Evolutionary conservation across 1,284 basidiomycete species (phyloP), one percentile per base, ranked within the genome.

Genomic region (Ganoderma lingzhi): DNA sequence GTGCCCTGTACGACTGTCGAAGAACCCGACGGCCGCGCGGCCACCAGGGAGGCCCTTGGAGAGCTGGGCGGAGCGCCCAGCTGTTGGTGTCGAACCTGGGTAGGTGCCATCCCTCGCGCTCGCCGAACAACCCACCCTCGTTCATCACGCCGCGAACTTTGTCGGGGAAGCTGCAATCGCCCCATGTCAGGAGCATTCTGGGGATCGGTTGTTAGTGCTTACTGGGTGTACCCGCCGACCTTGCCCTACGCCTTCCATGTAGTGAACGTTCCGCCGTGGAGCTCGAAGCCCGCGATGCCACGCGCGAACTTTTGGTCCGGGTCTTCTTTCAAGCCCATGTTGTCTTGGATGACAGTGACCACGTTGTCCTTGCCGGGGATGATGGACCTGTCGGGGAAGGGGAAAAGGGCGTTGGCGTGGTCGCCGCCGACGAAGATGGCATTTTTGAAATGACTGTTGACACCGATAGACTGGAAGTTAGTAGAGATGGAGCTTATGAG

Each of bases 21-120:
- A 95, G 83, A 95, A 95, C 1, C 91, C 93, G 14, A 94, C 86
- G 2, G 93, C 92, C 0, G 92, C 86, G 15, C 76, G 71, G 10
- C 80, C 81, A 45, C 80, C 78, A 90, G 23, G 90, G 5, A 94
- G 83, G 6, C 91, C 92, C 23, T 81, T 75, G 1, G 84, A 82
- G 10, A 92, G 80, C n/a, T 87, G n/a, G n/a, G n/a, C n/a, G n/a
- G n/a, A n/a, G n/a, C 5, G 76, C 75, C 93, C 93, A 95, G 10
- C 78, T 76, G 1, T 87, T 86, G 2, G 86, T 88, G 67, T 92
- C 83, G 77, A 90, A 94, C 12, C 87, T 88, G 0, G 93, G 94
- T 3, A 95, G 85, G 78, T 95, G 93, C 93, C 94, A 95, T 15
- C 94, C 93, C 70, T 85, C 74, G 44, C 94, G 88, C 77, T 96